Base-by-base conservation (phyloP, 768 basidiomycete species). In the Mycena vulgaris region DNA sequence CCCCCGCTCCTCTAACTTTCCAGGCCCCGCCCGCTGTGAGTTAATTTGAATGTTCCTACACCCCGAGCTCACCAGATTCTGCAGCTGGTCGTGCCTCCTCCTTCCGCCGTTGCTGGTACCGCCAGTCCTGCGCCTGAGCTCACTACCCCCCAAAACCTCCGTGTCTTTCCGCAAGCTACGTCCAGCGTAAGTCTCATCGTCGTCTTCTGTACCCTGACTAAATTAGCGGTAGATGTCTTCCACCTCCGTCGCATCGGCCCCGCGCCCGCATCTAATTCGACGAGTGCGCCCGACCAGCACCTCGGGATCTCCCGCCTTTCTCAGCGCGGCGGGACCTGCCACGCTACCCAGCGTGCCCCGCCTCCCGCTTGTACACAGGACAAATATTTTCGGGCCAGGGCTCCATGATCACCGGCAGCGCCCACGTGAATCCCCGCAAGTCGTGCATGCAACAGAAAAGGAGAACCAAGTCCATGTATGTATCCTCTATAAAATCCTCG, bases 321-420 rank as follows among this genome's bases (percentile, higher is more conserved):
- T 17, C 16, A 21, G 42, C 11, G 10, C 17, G 10, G 9, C 3
- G 7, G 6, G 28, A 11, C 37, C 37, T 3, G n/a, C 23, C 25
- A 5, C 57, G 9, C 28, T 25, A 23, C 14, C 57, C 11, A 19
- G 40, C 39, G 2, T n/a, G 37, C 21, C n/a, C 6, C 19, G 33
- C 6, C 2, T 8, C 21, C 55, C 55, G 14, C 53, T 65, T 5
- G 16, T 65, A 2, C 40, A 27, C 30, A 19, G 40, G 8, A 35
- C 23, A 0, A 48, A 65, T 28, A 47, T 65, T 13, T 65, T 65
- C 31, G 63, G 63, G 1, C 40, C 53, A 1, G 63, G 42, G 2
- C 31, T 65, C 23, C 63, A 65, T 11, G 42, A 65, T 28, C 9
- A 47, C n/a, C 53, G 63, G 10, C 63, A 65, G 9, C 63, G 53